Evolutionary conservation across 2,329 filamentous ascomycete genomes (phyloP).

Genomic region (Rhynchosporium graminicola): DNA sequence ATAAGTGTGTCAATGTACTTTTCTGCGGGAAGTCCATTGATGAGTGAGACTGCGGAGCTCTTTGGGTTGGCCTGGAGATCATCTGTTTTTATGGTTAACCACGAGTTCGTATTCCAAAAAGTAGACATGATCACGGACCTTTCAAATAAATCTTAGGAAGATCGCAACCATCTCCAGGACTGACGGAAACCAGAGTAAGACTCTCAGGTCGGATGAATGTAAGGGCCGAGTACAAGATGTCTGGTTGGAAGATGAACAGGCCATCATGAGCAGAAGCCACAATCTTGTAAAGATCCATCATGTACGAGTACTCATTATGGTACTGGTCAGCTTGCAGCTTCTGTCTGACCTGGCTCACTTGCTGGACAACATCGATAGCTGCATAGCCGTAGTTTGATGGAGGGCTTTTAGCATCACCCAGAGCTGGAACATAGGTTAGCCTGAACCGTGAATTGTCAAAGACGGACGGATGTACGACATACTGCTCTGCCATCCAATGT

Average conservation of each 20-base stretch:
- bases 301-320: not conserved
- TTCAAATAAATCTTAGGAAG: not conserved
- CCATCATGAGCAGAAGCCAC: not conserved
- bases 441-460: not conserved
- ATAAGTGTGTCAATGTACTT: not conserved
- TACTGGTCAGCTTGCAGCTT: not conserved
- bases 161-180: not conserved
- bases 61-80: not conserved
- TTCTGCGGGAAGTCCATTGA: not conserved
- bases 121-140: not conserved
- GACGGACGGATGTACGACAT: not conserved
- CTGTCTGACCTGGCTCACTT: not conserved
- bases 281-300: not conserved
- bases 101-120: not conserved
- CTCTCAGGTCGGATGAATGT: not conserved
- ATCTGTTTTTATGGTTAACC: not conserved
- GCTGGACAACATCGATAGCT: not conserved
- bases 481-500: not conserved
- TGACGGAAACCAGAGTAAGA: not conserved
- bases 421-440: not conserved
- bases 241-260: not conserved
- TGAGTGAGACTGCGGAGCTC: not conserved
- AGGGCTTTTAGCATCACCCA: not conserved
- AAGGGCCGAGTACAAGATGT: not conserved
- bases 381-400: not conserved